A percentile compares a stretch with the other conserved stretches of the same genome.
Conservation (phyloP, 2,329 filamentous ascomycete species). For the Pseudogymnoascus sp. region DNA sequence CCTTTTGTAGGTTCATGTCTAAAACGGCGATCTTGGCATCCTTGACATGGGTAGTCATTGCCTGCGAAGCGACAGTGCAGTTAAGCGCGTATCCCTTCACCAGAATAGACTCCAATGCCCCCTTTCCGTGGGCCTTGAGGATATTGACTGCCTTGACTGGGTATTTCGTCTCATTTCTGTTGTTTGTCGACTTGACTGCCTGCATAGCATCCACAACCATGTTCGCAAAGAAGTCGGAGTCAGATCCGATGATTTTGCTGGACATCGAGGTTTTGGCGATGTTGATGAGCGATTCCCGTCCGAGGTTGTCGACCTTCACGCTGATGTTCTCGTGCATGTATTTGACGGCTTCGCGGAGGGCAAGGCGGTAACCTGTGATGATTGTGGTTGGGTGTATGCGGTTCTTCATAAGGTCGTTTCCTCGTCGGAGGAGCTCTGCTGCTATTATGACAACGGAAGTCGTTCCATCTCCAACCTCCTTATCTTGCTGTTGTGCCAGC, state of each 20-base stretch:
- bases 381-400: conserved; percentile 99
- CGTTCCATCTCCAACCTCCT: conserved; percentile 96
- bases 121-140: conserved; percentile 96
- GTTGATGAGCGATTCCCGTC: conserved; percentile 81
- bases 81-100: conserved; percentile 97
- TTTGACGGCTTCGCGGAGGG: conserved; percentile 90
- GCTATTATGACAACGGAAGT: conserved; percentile 97
- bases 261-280: conserved; percentile 99
- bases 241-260: conserved; percentile 94
- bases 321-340: conserved; percentile 99
- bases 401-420: conserved; percentile 99
- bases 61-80: conserved; percentile 96
- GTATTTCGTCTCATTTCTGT: conserved; percentile 86
- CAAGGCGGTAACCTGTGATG: conserved; percentile 95
- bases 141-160: conserved; percentile 99
- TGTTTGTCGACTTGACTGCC: conserved; percentile 88
- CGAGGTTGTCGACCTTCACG: conserved; percentile 87
- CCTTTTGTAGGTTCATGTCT: conserved; percentile 98
- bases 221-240: conserved; percentile 93
- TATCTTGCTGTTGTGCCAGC: conserved; percentile 95
- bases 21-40: conserved; percentile 96
- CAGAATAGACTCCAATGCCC: conserved; percentile 75
- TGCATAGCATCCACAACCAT: conserved; percentile 97
- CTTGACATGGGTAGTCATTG: conserved; percentile 86
- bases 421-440: conserved; percentile 84